Evolutionary conservation across 257 asterid species (phyloP), one percentile per base, ranked within the genome.

Genomic region (Nicotiana otophora): DNA sequence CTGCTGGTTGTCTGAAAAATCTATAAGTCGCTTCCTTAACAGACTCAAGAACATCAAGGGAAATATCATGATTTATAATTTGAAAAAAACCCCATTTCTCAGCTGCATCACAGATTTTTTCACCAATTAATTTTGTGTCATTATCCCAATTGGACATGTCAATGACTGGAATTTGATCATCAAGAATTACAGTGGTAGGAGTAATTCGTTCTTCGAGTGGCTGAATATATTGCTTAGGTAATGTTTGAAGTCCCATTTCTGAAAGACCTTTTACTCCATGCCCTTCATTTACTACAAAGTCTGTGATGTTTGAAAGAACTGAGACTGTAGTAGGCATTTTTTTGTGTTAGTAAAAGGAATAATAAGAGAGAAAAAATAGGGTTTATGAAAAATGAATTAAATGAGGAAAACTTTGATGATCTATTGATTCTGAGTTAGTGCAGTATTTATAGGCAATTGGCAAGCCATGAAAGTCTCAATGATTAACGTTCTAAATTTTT

Each of bases 61-160:
- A 82, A 11, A 87, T 67, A 19, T 86, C 86, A 16, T 86, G 89
- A 81, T 85, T 84, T 15, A 82, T 84, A 19, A 84, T 77, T 55
- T 88, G 87, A 64, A 85, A 88, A 51, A 88, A 84, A n/a, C 89
- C 87, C 83, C 84, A 81, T 3, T 83, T 82, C 48, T 82, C 87
- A 1, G 90, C 87, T 0, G 89, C 84, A 19, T 74, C 57, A 46
- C 86, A 83, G 1, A 85, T 82, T 33, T 61, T 14, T 17, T 67
- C 28, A 1, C 36, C 75, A 4, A 87, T 80, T 9, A 57, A 46
- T 3, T 84, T 84, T 20, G 72, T 77, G 10, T 66, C 46, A 80
- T 61, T 81, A 19, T 60, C 48, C 83, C 79, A 85, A 11, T 80
- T 77, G 33, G 88, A 85, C 51, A 85, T 26, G 23, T 87, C 90